Percentiles rank a stretch among this genome's conserved stretches.
Evolutionary conservation across 305 asterid genomes (phyloP).

Genomic region (Solanum hybrid): DNA sequence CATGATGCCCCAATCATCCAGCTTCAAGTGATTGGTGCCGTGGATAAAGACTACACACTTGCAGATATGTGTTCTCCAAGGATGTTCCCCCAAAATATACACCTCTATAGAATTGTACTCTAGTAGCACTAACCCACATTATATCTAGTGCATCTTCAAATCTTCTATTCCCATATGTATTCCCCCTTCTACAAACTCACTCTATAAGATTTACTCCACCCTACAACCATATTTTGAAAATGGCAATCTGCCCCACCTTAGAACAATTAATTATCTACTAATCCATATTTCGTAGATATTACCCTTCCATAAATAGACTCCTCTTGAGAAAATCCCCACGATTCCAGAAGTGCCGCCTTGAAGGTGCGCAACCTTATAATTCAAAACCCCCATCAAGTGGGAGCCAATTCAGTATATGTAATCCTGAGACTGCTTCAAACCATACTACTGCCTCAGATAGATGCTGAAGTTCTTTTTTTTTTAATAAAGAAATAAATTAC

Average conservation of each 20-base stretch:
- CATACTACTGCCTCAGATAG: background rate
- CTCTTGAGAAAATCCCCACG: background rate
- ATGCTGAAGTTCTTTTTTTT: background rate
- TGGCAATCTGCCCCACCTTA: background rate
- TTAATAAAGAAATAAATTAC: background rate
- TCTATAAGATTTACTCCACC: background rate
- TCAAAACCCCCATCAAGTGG: background rate
- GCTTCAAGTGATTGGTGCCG: background rate
- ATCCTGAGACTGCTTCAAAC: background rate
- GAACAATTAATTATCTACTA: background rate
- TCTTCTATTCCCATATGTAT: background rate
- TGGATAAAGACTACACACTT: background rate
- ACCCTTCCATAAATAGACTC: background rate
- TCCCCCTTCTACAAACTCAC: background rate
- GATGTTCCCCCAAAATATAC: background rate
- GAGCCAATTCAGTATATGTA: background rate
- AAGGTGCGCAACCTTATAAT: background rate
- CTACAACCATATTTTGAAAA: background rate
- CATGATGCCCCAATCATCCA: background rate
- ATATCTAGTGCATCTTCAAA: background rate
- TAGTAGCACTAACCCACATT: background rate
- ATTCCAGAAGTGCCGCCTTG: background rate
- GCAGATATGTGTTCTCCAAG: background rate
- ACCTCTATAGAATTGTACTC: background rate
- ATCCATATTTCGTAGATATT: background rate